Conservation (phyloP, 352 stramenopile species). For the Pilasporangium apinafurcum region DNA sequence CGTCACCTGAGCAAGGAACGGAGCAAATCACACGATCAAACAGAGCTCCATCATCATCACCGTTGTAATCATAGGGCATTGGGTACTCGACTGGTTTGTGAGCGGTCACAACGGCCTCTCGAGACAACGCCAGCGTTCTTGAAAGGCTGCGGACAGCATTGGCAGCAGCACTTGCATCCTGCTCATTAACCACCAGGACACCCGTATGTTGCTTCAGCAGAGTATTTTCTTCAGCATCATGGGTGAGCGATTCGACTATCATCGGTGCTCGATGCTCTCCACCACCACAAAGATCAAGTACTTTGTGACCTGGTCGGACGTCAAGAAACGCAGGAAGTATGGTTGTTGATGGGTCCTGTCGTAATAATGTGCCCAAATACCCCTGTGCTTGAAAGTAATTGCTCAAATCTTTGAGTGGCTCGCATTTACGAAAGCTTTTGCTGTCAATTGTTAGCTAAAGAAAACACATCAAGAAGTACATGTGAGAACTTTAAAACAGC, state of each 20-base stretch:
- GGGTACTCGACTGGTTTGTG: conserved; percentile 76
- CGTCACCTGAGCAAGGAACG: conserved; percentile 75
- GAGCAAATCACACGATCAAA: conserved; percentile 80
- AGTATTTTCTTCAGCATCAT: conserved; percentile 2
- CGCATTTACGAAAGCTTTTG: conserved; percentile 85
- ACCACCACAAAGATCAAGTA: conserved; percentile 65
- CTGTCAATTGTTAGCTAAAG: conserved; percentile 43
- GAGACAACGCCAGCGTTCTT: conserved; percentile 42
- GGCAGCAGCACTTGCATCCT: conserved; percentile 39
- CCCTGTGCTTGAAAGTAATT: conserved; percentile 90
- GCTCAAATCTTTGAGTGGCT: conserved; percentile 85
- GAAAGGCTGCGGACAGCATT: conserved; percentile 48
- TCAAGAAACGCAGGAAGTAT: conserved; percentile 93
- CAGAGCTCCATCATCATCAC: conserved; percentile 11
- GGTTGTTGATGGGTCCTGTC: conserved; percentile 95
- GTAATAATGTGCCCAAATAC: conserved; percentile 84
- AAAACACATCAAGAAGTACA: not conserved
- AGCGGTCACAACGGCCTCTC: conserved; percentile 50
- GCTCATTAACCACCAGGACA: conserved; percentile 71
- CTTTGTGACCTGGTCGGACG: conserved; percentile 70
- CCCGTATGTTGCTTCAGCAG: conserved; percentile 2
- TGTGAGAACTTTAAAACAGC: not conserved
- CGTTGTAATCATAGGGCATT: conserved; percentile 9
- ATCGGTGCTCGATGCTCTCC: conserved; percentile 62
- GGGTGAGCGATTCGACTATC: conserved; percentile 24